Evolutionary conservation across 2,329 filamentous ascomycete species (phyloP), one percentile per base, ranked within the genome.

Genomic region (Exophiala sp.): DNA sequence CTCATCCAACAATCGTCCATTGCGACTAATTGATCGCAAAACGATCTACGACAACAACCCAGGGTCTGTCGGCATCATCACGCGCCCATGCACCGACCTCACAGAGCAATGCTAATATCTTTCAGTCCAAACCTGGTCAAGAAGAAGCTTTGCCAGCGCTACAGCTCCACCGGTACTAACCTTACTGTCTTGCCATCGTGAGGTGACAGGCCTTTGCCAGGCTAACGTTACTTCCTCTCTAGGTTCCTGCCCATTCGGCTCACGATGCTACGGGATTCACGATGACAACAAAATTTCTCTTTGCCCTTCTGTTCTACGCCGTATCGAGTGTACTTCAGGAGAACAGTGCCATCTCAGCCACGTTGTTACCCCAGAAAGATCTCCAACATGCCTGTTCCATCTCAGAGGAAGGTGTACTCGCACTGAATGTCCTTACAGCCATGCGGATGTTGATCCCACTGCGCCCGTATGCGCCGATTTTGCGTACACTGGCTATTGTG

Each of bases 401-500:
- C 82, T 90, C 70, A 88, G 88, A 69, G 91, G 91, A 66, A 88
- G 90, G 68, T 97, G 94, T 77, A 87, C 86, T 65, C 96, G 96
- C 68, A 74, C 84, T 65, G 81, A 86, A 64, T 97, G 94, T 75
- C 87, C 82, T 60, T 97, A 95, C 79, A 81, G 88, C 67, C 94
- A 99, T 76, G 83, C 89, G 64, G 81, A 84, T 68, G 84, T 94
- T 63, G 85, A 87, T 62, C 83, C 88, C 62, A 80, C 81, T 67
- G 89, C 91, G 47, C 84, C 81, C 29, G 89, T 96, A 44, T 99
- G 94, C 74, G 82, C 85, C 64, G 75, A 83, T 16, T 97, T 99
- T 76, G 92, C 89, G 24, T 83, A 85, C 50, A 81, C 91, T 66
- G 92, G 94, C 49, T 97, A 91, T 72, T 97, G 94, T 75, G 85